Base-by-base conservation (phyloP, 257 asterid species). In the Jacaranda copaia region DNA sequence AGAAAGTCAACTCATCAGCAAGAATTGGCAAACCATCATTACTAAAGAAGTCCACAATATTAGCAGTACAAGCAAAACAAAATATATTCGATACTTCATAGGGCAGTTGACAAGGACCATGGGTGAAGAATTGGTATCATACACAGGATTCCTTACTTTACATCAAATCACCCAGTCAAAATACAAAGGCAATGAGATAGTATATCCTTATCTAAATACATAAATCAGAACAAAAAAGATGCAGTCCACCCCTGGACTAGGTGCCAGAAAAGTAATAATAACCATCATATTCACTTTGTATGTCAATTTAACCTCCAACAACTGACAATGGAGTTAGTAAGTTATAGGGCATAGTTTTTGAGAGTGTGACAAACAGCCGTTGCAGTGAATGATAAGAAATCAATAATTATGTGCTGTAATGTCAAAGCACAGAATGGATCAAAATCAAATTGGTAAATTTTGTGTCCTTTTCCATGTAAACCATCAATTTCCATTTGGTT, bases 11-110 rank as follows among this genome's bases (percentile, higher is more conserved):
- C n/a, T n/a, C n/a, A n/a, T n/a, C n/a, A n/a, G 32, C 32, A 25
- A 78, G 69, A 74, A 60, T 10, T 19, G 51, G 45, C 52, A 69
- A 75, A 55, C 35, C 20, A 19, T 3, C 52, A 19, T 68, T 56
- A 45, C 6, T 61, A 52, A 38, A 51, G 60, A 39, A 25, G 68
- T 42, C 18, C 11, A 60, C 52, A 13, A 14, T 60, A 61, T 15
- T 36, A 75, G 68, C 68, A 56, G 14, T 45, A 56, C 51, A n/a
- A 76, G 51, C 72, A 62, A 6, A 48, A 5, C 40, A 19, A 32
- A 25, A 25, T 4, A 79, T 38, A 36, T 55, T 66, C 18, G 14
- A 3, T 56, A 38, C 64, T 73, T 19, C 39, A 38, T 64, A 59
- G 38, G 52, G 32, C 32, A 25, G 32, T 25, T 25, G 32, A 25